Conservation (phyloP, 495 filamentous ascomycete species). For the Acidomyces sp. region DNA sequence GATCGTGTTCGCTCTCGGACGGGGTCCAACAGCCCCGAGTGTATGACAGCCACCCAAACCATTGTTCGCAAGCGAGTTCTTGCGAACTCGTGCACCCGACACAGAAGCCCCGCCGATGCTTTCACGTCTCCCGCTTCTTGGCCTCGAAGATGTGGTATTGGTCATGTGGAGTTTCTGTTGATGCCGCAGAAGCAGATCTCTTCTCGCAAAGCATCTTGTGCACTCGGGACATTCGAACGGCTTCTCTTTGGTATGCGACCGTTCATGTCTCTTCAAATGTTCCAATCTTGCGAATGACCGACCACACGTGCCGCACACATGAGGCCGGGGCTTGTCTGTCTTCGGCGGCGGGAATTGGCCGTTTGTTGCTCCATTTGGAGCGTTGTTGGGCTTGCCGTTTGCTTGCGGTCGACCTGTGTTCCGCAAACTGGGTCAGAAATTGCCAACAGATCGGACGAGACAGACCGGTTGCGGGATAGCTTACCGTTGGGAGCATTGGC, state of each 20-base stretch:
- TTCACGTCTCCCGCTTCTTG: slow-evolving; percentile 66
- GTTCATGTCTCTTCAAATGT: slow-evolving; percentile 95
- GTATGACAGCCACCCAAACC: slow-evolving; percentile 34
- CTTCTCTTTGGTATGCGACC: slow-evolving; percentile 98
- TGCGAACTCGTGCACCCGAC: slow-evolving; percentile 51
- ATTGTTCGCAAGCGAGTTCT: slow-evolving; percentile 70
- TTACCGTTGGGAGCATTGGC: slow-evolving; percentile 1
- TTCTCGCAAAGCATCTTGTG: slow-evolving; percentile 82
- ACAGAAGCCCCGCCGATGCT: slow-evolving; percentile 51
- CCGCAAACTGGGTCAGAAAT: too few relatives aligned
- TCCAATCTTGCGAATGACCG: slow-evolving; percentile 91
- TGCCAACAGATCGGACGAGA: too few relatives aligned
- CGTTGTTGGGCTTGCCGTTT: neutral
- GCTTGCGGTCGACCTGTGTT: neutral
- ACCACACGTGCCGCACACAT: slow-evolving; percentile 84
- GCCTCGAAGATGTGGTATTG: slow-evolving; percentile 77
- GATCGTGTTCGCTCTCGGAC: slow-evolving; percentile 90
- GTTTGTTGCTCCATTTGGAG: slow-evolving; percentile 4
- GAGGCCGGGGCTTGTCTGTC: slow-evolving; percentile 92
- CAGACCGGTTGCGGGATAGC: too few relatives aligned
- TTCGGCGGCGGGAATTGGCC: slow-evolving; percentile 60
- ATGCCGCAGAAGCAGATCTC: slow-evolving; percentile 84
- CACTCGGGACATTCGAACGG: slow-evolving; percentile 98
- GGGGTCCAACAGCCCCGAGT: slow-evolving; percentile 35
- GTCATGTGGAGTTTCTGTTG: slow-evolving; percentile 99